phyloP scores from a whole-genome alignment of 2,329 filamentous ascomycete species.

The Aspergillus pseudoterreus region DNA sequence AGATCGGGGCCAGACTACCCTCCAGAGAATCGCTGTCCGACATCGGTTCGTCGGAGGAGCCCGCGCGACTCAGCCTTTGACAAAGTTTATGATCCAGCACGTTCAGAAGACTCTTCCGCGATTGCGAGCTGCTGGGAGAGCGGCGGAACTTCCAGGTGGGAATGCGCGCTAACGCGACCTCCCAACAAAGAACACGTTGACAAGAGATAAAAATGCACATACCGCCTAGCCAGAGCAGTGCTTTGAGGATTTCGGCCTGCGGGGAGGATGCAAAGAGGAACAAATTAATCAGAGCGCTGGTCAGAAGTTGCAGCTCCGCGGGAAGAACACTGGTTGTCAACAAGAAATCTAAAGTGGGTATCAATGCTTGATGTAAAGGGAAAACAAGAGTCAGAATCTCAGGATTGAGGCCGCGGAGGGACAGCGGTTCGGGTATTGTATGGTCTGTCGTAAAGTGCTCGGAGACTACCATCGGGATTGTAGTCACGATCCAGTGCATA shows the following conservation, averaged over 20 bases:
- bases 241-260: slow-evolving; percentile 80
- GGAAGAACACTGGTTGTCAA: slow-evolving; percentile 85
- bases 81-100: slow-evolving; percentile 45
- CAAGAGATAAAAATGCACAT: slow-evolving; percentile 70
- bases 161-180: slow-evolving; percentile 78
- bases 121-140: slow-evolving; percentile 37
- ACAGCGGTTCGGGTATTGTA: slow-evolving; percentile 30
- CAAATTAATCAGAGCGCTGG: slow-evolving; percentile 76
- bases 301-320: slow-evolving; percentile 83
- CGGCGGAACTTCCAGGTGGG: slow-evolving; percentile 85
- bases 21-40: slow-evolving; percentile 37
- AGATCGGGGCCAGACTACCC: slow-evolving; percentile 26
- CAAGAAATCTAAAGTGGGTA: slow-evolving; percentile 70
- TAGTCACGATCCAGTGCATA: slow-evolving; percentile 75
- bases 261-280: slow-evolving; percentile 74
- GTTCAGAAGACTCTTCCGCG: slow-evolving; percentile 37
- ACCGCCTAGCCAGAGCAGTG: slow-evolving; percentile 80
- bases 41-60: slow-evolving; percentile 30
- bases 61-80: slow-evolving; percentile 45
- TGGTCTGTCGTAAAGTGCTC: slow-evolving; percentile 37
- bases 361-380: slow-evolving; percentile 76
- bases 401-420: slow-evolving; percentile 42
- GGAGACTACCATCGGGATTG: slow-evolving; percentile 61
- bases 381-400: slow-evolving; percentile 67
- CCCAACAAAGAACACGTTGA: slow-evolving; percentile 73